These are phyloP conservation scores for Phaeodactylum tricornutum DNA, from an alignment of 108 stramenopile species.

Conservation along the genomic window DNA sequence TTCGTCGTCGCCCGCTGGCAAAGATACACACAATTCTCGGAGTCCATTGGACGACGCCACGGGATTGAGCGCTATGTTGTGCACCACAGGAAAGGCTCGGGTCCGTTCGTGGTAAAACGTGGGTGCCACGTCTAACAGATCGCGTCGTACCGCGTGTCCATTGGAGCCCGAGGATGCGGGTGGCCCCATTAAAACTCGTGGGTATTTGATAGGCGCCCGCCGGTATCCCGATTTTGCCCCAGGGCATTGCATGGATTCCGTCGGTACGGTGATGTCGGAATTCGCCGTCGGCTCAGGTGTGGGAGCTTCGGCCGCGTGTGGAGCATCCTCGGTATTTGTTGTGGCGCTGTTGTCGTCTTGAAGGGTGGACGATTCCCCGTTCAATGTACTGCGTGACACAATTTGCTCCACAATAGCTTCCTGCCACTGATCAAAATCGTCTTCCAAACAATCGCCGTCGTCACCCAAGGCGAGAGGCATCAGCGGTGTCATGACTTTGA, in stretches of 20 bases:
- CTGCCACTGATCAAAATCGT: conserved; percentile 89
- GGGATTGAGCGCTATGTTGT: conserved; percentile 19
- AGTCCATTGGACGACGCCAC: conserved; percentile 38
- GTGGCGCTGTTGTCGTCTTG: conserved; percentile 16
- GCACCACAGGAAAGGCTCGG: conserved; percentile 20
- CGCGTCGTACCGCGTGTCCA: conserved; percentile 18
- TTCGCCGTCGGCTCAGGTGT: conserved; percentile 7
- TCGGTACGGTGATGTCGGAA: too few species aligned
- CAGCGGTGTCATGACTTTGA: conserved; percentile 58
- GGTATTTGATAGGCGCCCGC: conserved; percentile 4
- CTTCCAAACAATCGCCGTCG: conserved; percentile 85
- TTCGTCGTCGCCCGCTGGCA: conserved; percentile 1
- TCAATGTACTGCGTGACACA: too few species aligned
- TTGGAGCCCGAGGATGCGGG: conserved; percentile 17
- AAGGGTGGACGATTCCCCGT: too few species aligned
- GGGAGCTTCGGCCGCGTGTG: conserved; percentile 7
- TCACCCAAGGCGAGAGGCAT: conserved; percentile 77
- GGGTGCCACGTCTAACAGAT: conserved; percentile 33
- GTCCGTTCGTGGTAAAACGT: conserved; percentile 28
- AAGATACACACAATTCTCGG: conserved; percentile 33
- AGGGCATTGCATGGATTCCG: not conserved
- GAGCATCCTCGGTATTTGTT: conserved; percentile 8
- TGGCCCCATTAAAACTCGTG: not conserved
- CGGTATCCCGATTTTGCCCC: conserved; percentile 1
- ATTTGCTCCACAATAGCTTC: too few species aligned